Evolutionary conservation across 768 basidiomycete species (phyloP).

Genomic region (Sporobolomyces phaffii): DNA sequence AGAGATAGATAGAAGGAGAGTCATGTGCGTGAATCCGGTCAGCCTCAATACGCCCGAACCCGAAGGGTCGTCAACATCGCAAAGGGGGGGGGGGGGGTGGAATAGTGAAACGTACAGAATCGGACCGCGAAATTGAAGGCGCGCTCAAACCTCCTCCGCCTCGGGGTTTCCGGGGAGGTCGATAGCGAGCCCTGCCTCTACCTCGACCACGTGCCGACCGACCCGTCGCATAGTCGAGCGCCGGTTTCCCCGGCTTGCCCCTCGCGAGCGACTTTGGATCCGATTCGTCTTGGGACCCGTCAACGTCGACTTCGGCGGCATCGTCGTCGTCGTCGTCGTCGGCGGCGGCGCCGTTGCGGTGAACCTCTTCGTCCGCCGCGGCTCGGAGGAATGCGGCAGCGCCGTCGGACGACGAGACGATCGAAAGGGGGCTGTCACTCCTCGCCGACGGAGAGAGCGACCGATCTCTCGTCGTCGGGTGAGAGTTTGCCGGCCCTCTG

Average conservation of each 20-base stretch:
- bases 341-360: no score
- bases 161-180: background rate
- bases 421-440: slow-evolving; percentile 11
- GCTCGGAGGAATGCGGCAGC: no score
- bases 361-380: no score
- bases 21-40: no score
- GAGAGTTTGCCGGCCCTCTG: background rate
- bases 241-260: background rate
- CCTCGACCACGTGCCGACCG: background rate
- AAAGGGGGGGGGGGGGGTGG: background rate
- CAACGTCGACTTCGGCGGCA: background rate
- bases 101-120: slow-evolving; percentile 6
- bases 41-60: no score
- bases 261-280: no score
- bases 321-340: background rate
- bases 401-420: slow-evolving; percentile 14
- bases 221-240: background rate
- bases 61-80: background rate
- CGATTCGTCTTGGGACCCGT: background rate
- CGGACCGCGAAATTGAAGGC: background rate
- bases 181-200: background rate
- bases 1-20: background rate
- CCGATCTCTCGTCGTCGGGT: background rate
- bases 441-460: background rate
- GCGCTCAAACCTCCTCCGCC: background rate